Conservation (phyloP, 345 rosid species). For the Excoecaria cochinchinensis region DNA sequence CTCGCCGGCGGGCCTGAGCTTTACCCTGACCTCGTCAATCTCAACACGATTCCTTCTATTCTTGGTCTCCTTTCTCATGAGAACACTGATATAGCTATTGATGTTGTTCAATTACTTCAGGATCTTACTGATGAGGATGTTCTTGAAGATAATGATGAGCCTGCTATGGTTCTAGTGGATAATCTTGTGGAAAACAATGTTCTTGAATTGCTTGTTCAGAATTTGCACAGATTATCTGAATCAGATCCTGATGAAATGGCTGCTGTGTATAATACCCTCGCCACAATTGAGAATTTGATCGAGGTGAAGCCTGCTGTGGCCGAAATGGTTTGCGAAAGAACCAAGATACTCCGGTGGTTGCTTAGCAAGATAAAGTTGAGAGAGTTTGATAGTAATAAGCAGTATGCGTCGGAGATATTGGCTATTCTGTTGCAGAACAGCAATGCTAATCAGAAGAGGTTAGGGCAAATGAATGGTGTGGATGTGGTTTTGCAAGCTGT, state of each 20-base stretch:
- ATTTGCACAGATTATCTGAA: conserved; percentile 76
- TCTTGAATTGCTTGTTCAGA: conserved; percentile 86
- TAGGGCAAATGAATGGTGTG: conserved; percentile 96
- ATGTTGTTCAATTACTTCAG: conserved; percentile 83
- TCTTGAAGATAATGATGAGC: conserved; percentile 83
- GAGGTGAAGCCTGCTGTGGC: conserved; percentile 93
- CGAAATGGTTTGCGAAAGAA: conserved; percentile 83
- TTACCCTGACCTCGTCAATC: conserved; percentile 77
- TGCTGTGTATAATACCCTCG: conserved; percentile 69
- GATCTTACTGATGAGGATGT: conserved; percentile 94
- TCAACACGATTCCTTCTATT: conserved; percentile 72
- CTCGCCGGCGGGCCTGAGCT: conserved; percentile 94
- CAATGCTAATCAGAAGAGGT: conserved; percentile 74
- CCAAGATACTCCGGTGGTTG: conserved; percentile 79
- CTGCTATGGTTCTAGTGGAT: conserved; percentile 68
- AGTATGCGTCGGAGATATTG: conserved; percentile 89
- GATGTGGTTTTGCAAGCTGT: conserved; percentile 91
- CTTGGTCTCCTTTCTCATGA: conserved; percentile 84
- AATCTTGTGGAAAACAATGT: conserved; percentile 76
- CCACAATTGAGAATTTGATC: conserved; percentile 85
- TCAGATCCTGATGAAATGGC: conserved; percentile 75
- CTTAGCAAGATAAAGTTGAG: conserved; percentile 71
- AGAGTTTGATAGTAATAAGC: conserved; percentile 88
- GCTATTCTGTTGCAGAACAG: conserved; percentile 87
- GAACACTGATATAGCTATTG: conserved; percentile 79